A percentile compares a stretch with the other conserved stretches of the same genome.
Evolutionary conservation across 1,284 basidiomycete genomes (phyloP).

Genomic region (Trichosporon sp.): DNA sequence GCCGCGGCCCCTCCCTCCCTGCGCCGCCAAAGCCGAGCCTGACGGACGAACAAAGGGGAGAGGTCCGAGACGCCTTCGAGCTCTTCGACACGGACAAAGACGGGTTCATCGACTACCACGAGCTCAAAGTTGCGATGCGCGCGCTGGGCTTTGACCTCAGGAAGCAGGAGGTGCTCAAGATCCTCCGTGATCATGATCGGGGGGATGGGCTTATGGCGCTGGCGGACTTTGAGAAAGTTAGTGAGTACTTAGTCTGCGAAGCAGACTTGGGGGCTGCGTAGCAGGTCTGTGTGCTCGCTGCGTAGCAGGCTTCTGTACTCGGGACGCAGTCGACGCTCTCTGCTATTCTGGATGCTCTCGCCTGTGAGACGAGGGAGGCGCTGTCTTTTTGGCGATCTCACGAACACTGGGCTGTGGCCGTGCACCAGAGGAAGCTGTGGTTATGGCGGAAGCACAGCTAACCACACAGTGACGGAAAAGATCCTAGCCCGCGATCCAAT

Average conservation of each 20-base stretch:
- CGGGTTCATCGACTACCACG: constrained; percentile 93
- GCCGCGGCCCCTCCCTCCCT: constrained; percentile 7
- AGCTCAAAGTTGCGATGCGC: constrained; percentile 97
- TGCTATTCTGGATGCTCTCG: no score
- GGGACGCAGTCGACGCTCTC: no score
- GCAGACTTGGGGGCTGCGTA: no score
- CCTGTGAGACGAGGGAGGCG: no score
- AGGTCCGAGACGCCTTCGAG: constrained; percentile 98
- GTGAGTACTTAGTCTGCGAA: no score
- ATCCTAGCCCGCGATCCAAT: constrained; percentile 90
- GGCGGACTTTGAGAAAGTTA: constrained; percentile 91
- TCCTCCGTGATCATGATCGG: constrained; percentile 88
- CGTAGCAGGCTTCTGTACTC: no score
- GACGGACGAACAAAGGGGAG: constrained; percentile 89
- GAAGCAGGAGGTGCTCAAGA: constrained; percentile 95
- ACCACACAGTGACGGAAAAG: constrained; percentile 74
- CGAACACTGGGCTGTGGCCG: no score
- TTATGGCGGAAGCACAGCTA: background rate
- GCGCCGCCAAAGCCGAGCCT: constrained; percentile 59
- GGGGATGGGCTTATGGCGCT: constrained; percentile 90
- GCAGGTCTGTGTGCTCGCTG: no score
- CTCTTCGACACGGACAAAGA: constrained; percentile 99
- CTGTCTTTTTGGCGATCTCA: no score
- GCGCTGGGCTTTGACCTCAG: constrained; percentile 96
- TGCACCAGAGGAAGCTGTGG: no score